phyloP scores from a whole-genome alignment of 176 grass and related monocot genomes.

The Tillandsia leiboldiana region DNA sequence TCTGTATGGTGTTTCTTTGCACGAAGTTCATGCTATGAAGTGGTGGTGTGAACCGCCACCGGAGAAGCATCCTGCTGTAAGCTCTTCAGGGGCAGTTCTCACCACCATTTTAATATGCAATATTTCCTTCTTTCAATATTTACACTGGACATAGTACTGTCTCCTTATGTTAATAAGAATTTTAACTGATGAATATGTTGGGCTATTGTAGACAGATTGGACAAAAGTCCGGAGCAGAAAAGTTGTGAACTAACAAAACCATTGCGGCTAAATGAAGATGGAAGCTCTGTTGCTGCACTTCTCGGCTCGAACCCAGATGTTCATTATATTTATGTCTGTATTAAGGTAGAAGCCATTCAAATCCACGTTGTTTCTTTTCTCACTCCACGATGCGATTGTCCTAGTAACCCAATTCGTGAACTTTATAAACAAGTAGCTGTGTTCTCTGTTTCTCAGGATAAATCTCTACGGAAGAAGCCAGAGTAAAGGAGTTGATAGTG shows the following conservation, averaged over 20 bases:
- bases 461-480: neutral
- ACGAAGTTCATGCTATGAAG: too few relatives aligned
- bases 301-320: constrained; percentile 80
- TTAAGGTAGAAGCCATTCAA: constrained; percentile 35
- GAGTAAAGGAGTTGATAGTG: neutral
- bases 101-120: too few relatives aligned
- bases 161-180: constrained; percentile 4
- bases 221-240: constrained; percentile 41
- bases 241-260: constrained; percentile 65
- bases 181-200: neutral
- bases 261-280: constrained; percentile 56
- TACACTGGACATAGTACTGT: neutral
- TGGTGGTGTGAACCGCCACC: too few relatives aligned
- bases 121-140: neutral
- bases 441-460: neutral
- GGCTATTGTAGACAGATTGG: constrained; percentile 47
- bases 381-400: neutral
- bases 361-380: neutral
- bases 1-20: too few relatives aligned
- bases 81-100: too few relatives aligned
- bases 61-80: too few relatives aligned
- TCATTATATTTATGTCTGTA: constrained; percentile 89
- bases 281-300: constrained; percentile 29
- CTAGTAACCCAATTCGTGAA: neutral
- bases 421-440: neutral